Conservation (phyloP, 2,329 filamentous ascomycete species). For the Talaromyces sp. region DNA sequence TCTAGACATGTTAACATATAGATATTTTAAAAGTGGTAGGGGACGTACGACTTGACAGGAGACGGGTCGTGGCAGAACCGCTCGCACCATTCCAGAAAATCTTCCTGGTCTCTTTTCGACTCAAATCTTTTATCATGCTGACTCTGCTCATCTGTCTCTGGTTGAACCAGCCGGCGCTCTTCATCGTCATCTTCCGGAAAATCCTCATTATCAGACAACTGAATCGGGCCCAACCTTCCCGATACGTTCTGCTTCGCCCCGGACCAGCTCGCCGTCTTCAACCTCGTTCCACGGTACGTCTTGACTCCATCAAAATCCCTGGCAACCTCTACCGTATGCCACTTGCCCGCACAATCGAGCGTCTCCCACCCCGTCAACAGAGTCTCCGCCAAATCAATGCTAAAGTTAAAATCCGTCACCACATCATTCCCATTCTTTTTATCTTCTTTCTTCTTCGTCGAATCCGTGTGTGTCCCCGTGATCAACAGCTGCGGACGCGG, state of each 20-base stretch:
- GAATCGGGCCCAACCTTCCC: background rate
- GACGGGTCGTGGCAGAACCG: conserved; percentile 31
- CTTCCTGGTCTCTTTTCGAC: conserved; percentile 2
- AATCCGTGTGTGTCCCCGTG: conserved; percentile 50
- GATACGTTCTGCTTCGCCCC: background rate
- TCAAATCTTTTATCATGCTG: background rate
- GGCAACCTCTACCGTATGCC: conserved; percentile 16
- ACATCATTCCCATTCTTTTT: conserved; percentile 16
- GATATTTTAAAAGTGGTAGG: background rate
- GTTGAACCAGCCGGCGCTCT: background rate
- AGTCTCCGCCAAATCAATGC: conserved; percentile 18
- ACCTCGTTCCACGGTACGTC: conserved; percentile 22
- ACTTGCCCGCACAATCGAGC: background rate
- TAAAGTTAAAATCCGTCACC: conserved; percentile 26
- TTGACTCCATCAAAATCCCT: conserved; percentile 19
- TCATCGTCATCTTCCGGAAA: background rate
- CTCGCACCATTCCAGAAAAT: conserved; percentile 26
- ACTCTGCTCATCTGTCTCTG: background rate
- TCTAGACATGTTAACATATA: conserved; percentile 11
- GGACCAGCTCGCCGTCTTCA: conserved; percentile 11
- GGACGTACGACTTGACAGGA: conserved; percentile 30
- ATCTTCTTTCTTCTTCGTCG: conserved; percentile 17
- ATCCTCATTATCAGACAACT: background rate
- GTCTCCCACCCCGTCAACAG: conserved; percentile 14
- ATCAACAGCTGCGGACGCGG: conserved; percentile 52